Percentiles rank a stretch among this genome's conserved stretches.
Conservation (phyloP, 768 basidiomycete genomes). For the Mycena crocata region DNA sequence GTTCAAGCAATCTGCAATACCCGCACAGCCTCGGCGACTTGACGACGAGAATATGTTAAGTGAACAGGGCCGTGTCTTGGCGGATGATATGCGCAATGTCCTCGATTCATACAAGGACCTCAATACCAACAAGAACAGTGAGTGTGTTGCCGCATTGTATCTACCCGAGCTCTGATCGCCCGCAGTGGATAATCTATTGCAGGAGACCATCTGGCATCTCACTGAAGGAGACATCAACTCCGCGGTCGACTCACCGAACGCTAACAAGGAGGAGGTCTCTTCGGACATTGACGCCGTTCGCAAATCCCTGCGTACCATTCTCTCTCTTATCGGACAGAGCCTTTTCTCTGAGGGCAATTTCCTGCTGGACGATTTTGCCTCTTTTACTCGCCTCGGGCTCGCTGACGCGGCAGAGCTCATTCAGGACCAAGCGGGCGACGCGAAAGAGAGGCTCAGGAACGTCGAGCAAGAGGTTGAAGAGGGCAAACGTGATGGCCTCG, state of each 20-base stretch:
- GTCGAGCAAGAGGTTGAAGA: constrained; percentile 68
- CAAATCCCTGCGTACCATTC: constrained; percentile 22
- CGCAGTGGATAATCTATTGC: constrained; percentile 58
- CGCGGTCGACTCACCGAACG: neutral
- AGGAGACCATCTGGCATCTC: constrained; percentile 62
- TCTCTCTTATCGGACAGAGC: constrained; percentile 36
- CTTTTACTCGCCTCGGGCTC: constrained; percentile 69
- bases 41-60: constrained; percentile 48
- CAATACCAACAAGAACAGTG: constrained; percentile 58
- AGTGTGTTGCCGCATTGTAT: neutral
- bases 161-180: neutral
- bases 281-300: constrained; percentile 18
- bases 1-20: constrained; percentile 47
- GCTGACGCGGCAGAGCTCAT: constrained; percentile 74
- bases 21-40: constrained; percentile 47
- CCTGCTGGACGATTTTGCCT: constrained; percentile 70
- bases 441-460: constrained; percentile 66
- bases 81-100: constrained; percentile 50
- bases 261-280: neutral
- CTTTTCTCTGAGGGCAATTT: constrained; percentile 63
- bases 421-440: constrained; percentile 59
- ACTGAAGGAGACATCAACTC: constrained; percentile 49
- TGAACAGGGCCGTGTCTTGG: constrained; percentile 51
- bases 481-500: constrained; percentile 68
- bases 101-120: constrained; percentile 56